Base-by-base conservation (phyloP, 2,329 filamentous ascomycete genomes). In the Epichloe sp. region DNA sequence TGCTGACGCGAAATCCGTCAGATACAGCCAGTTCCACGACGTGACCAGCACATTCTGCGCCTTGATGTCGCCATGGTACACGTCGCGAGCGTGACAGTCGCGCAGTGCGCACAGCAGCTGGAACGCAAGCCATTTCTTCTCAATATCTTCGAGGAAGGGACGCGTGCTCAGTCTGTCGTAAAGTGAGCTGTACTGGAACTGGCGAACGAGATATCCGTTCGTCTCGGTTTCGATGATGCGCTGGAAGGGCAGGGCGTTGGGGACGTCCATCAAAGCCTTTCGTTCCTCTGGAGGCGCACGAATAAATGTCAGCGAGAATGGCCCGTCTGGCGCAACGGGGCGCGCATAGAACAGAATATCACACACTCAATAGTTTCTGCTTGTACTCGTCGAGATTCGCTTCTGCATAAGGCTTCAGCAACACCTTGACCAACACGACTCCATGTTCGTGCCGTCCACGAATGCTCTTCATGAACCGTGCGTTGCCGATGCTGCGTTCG, bases 21-120 rank as follows among this genome's bases (percentile, higher is more conserved):
- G 77, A 65, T 97, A 98, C 2, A 98, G 77, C 93, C 94, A 98
- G 70, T 97, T 96, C 93, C 93, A 98, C 6, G 93, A 97, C 0
- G 93, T 98, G 48, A 98, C 91, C 46, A 98, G 74, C 37, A 95
- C 82, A 61, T 98, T 98, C 68, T 98, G 91, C 1, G 91, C 93
- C 73, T 98, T 98, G 72, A 98, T 97, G 63, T 98, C 94, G 52
- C 93, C 94, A 64, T 98, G 93, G 65, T 90, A 97, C 48, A 98
- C 77, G 60, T 94, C 87, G 45, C 85, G 79, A 31, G 85, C 77
- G 66, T 98, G 93, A 60, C 88, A 96, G 67, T 98, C 94, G 52
- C 90, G 83, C 53, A 98, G 73, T 3, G 88, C 90, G 66, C 89
- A 96, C 11, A 98, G 77, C 3, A 98, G 78, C 70, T 98, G 93